Evolutionary conservation across 208 protist genomes (phyloP), one percentile per base, ranked within the genome.

Genomic region (Crithidia fasciculata): DNA sequence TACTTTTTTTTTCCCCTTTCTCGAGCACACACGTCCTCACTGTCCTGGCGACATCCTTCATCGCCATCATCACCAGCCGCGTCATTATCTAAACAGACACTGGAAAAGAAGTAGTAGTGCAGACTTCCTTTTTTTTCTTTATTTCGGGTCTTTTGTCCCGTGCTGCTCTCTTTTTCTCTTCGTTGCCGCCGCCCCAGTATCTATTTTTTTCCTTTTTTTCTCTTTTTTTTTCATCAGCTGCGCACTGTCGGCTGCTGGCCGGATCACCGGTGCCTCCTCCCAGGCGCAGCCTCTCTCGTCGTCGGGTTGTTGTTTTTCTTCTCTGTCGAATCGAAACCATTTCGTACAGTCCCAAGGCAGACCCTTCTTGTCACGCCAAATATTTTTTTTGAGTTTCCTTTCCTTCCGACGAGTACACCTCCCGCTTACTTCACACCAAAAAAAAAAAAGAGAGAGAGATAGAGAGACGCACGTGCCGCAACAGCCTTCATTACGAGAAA

Each of bases 201-300:
- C 12, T 49, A 49, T 49, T 49, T 13, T 49, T 49, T 49, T 2
- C 2, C 45, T 13, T 13, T 49, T 49, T 49, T 49, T 47, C 28
- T 70, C 9, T 28, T 8, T 70, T 28, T n/a, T 58, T 70, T 58
- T 59, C 43, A 65, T 18, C 45, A 8, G 12, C 7, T 13, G 7
- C 12, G 45, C 2, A 49, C 12, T 13, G 45, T 49, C 45, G 45
- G 45, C 45, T 49, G 45, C 45, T 49, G 45, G 12, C 12, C 45
- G 45, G 0, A 49, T 49, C 45, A 49, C 45, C 12, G 45, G 45
- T 49, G 45, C 45, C 9, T 49, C 45, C 28, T 28, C 28, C 28
- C 45, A 49, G 9, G 45, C 12, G 45, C 45, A 13, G 45, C 45
- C 45, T 49, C 45, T 49, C 45, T 49, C 28, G 28, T 28, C 28